Conservation (phyloP, 805 yeast genomes). For the Candida ipomoeae region DNA sequence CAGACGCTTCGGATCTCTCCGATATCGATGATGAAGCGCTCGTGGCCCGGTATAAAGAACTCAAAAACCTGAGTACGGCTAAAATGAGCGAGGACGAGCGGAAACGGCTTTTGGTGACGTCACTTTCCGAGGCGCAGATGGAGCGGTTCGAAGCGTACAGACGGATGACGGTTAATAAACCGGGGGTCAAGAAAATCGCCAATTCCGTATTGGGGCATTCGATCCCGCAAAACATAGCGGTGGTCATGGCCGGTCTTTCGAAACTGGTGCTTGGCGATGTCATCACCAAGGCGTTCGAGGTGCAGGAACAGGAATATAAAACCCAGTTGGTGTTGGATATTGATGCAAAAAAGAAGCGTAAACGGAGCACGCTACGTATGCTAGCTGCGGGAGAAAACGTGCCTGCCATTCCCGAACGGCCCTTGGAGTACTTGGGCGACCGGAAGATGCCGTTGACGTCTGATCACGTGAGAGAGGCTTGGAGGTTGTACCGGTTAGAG, state of each 20-base stretch:
- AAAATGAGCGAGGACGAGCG: slow-evolving; percentile 48
- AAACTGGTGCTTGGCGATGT: slow-evolving; percentile 89
- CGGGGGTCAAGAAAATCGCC: slow-evolving; percentile 77
- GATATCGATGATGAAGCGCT: slow-evolving; percentile 35
- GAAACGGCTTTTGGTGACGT: slow-evolving; percentile 59
- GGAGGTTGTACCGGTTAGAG: slow-evolving; percentile 71
- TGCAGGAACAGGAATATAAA: slow-evolving; percentile 55
- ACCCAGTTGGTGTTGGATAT: slow-evolving; percentile 34
- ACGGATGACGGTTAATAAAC: slow-evolving; percentile 57
- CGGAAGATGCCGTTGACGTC: slow-evolving; percentile 64
- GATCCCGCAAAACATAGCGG: slow-evolving; percentile 73
- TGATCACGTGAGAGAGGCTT: slow-evolving; percentile 83
- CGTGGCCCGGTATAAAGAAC: slow-evolving; percentile 25
- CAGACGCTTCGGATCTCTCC: slow-evolving; percentile 27
- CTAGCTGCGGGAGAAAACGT: slow-evolving; percentile 34
- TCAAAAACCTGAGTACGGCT: slow-evolving; percentile 29
- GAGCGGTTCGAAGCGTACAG: slow-evolving; percentile 82
- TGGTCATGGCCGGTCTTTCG: slow-evolving; percentile 79
- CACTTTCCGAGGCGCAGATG: slow-evolving; percentile 78
- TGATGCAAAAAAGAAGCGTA: slow-evolving; percentile 35
- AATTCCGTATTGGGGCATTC: slow-evolving; percentile 75
- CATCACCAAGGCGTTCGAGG: slow-evolving; percentile 72
- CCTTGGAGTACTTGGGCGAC: slow-evolving; percentile 37
- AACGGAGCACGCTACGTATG: slow-evolving; percentile 31
- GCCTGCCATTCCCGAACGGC: slow-evolving; percentile 19